phyloP scores from a whole-genome alignment of 352 stramenopile genomes.

The Globisporangium orthogonon region DNA sequence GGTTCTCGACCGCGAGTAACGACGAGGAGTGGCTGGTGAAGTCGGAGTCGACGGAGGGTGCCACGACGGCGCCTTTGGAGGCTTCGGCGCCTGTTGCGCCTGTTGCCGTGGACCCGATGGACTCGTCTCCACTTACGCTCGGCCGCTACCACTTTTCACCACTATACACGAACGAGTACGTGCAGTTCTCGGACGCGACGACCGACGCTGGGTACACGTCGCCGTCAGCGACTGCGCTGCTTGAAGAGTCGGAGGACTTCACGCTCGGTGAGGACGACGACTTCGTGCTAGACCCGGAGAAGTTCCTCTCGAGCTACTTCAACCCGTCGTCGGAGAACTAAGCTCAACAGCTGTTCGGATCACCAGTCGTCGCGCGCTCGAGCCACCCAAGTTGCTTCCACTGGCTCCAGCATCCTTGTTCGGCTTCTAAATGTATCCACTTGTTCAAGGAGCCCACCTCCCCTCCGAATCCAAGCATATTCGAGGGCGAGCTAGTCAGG shows the following conservation, averaged over 20 bases:
- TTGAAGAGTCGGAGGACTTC: conserved; percentile 21
- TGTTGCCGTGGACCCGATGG: not conserved
- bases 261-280: conserved; percentile 60
- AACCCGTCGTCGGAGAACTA: conserved; percentile 19
- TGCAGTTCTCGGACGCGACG: conserved; percentile 14
- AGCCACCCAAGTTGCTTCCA: too few relatives aligned
- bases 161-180: conserved; percentile 20
- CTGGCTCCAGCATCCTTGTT: not conserved
- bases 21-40: conserved; percentile 20
- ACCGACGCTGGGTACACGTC: conserved; percentile 1
- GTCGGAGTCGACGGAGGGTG: conserved; percentile 7
- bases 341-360: not conserved
- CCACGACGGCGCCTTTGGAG: not conserved
- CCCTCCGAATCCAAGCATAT: not conserved
- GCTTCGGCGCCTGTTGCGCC: too few relatives aligned
- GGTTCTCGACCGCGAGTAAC: conserved; percentile 53
- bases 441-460: not conserved
- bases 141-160: conserved; percentile 20
- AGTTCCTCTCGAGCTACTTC: conserved; percentile 86
- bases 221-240: conserved; percentile 18
- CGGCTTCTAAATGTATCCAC: conserved; percentile 6
- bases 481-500: not conserved
- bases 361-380: not conserved
- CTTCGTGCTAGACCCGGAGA: conserved; percentile 83
- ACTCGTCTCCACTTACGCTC: conserved; percentile 12